phyloP scores from a whole-genome alignment of 2,329 filamentous ascomycete genomes.

The Clarireedia paspali region DNA sequence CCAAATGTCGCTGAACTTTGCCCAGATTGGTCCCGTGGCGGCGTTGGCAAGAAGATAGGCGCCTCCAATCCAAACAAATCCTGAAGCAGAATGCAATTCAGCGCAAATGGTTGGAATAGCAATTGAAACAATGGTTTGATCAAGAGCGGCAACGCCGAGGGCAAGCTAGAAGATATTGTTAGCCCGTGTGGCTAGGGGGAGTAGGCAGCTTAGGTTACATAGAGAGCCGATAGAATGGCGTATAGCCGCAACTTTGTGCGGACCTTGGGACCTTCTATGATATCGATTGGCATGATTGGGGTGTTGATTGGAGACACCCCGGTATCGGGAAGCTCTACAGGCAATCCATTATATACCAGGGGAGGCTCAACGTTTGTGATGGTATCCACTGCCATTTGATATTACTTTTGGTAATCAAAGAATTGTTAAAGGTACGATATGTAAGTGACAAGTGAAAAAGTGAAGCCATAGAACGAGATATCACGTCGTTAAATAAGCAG shows the following conservation, averaged over 20 bases:
- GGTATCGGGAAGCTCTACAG: neutral
- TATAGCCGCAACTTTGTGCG: conserved; percentile 23
- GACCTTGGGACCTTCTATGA: conserved; percentile 14
- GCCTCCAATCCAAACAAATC: conserved; percentile 46
- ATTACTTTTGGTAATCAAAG: too few relatives aligned
- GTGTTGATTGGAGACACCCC: neutral
- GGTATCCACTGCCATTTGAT: neutral
- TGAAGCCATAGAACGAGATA: too few relatives aligned
- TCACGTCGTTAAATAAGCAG: too few relatives aligned
- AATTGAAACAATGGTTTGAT: conserved; percentile 33
- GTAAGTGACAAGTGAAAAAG: too few relatives aligned
- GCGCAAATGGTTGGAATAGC: conserved; percentile 34
- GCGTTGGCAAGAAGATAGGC: conserved; percentile 39
- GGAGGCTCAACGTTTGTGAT: neutral
- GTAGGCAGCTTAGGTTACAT: conserved; percentile 12
- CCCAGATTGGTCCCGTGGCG: conserved; percentile 39
- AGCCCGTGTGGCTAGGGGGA: neutral
- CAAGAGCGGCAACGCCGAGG: conserved; percentile 24
- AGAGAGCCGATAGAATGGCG: conserved; percentile 21
- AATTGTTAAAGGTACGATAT: too few relatives aligned
- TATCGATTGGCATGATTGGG: conserved; percentile 13
- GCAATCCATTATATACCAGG: neutral
- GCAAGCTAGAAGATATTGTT: neutral
- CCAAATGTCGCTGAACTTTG: conserved; percentile 1
- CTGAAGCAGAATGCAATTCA: conserved; percentile 35